Evolutionary conservation across 306 rosid species (phyloP), one percentile per base, ranked within the genome.

Genomic region (Castanea mollissima): DNA sequence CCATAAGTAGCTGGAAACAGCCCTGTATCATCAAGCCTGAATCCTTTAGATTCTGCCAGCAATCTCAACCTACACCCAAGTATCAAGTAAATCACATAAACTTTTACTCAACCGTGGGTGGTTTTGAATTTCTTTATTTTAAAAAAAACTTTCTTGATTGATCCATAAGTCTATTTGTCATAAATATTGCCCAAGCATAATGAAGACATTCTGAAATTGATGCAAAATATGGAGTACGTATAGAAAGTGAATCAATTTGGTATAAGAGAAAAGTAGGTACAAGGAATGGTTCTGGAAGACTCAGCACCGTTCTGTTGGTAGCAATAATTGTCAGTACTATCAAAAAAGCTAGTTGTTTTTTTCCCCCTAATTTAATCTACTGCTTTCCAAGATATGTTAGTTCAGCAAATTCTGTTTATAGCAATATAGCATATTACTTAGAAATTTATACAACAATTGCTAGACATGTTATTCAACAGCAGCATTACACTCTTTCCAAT

Each of bases 11-110:
- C 86, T 19, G 98, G 97, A 85, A 87, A 92, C 74, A 95, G 81
- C 52, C 99, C 98, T 10, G 95, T 91, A 75, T 92, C 99, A 74
- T 95, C 99, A 49, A 95, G 96, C 79, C 89, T 86, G 71, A 92
- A 95, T 79, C 98, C 99, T 84, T 91, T 92, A 49, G 99, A 84
- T 78, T 91, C 99, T 54, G 99, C 98, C 70, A 85, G 78, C 81
- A 91, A 79, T 86, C 98, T 92, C 85, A 95, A 86, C 86, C 99
- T 95, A 88, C 78, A 86, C 35, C 59, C 81, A 63, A 67, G 46
- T 76, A 25, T 76, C 21, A 60, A 58, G 56, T 23, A 29, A 65
- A 79, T 13, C 14, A 6, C 5, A 70, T 14, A 49, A 81, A 59
- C 71, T 15, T 21, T 65, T 1, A 34, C 55, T 51, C 16, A 27